These are phyloP conservation scores for Corylus avellana DNA, from an alignment of 306 rosid genomes.

Conservation along the genomic window DNA sequence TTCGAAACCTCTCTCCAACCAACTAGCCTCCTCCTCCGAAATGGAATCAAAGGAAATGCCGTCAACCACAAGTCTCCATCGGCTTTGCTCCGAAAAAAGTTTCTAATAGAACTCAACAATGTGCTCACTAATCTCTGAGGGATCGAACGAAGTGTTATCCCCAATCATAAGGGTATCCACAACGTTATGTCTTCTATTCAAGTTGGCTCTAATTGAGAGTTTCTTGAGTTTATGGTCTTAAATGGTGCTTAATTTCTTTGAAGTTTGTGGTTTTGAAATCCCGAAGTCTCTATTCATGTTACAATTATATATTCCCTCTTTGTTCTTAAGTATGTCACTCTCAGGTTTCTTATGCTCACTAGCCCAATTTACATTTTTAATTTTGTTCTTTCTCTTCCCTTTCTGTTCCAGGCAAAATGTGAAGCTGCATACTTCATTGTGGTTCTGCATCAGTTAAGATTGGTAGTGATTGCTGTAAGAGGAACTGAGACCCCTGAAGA, in stretches of 20 bases:
- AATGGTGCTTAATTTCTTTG: neutral
- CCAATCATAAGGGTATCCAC: too few relatives aligned
- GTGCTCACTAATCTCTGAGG: too few relatives aligned
- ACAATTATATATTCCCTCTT: neutral
- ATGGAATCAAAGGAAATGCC: too few relatives aligned
- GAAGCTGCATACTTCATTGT: constrained; percentile 88
- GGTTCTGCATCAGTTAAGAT: constrained; percentile 73
- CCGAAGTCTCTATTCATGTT: neutral
- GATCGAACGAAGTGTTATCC: too few relatives aligned
- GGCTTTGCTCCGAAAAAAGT: too few relatives aligned
- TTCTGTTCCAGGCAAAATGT: constrained; percentile 66
- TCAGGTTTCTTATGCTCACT: neutral
- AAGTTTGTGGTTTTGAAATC: neutral
- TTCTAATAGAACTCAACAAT: too few relatives aligned
- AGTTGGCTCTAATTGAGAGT: neutral
- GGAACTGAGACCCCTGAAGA: constrained; percentile 99
- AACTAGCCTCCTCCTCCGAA: too few relatives aligned
- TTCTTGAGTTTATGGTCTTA: neutral
- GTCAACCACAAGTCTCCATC: too few relatives aligned
- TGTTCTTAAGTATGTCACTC: neutral
- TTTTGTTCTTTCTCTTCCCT: constrained; percentile 17
- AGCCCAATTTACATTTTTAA: neutral
- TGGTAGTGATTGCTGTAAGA: constrained; percentile 74
- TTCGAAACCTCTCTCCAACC: too few relatives aligned
- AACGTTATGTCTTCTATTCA: too few relatives aligned